Evolutionary conservation across 257 asterid species (phyloP).

Genomic region (Pogostemon cablin): DNA sequence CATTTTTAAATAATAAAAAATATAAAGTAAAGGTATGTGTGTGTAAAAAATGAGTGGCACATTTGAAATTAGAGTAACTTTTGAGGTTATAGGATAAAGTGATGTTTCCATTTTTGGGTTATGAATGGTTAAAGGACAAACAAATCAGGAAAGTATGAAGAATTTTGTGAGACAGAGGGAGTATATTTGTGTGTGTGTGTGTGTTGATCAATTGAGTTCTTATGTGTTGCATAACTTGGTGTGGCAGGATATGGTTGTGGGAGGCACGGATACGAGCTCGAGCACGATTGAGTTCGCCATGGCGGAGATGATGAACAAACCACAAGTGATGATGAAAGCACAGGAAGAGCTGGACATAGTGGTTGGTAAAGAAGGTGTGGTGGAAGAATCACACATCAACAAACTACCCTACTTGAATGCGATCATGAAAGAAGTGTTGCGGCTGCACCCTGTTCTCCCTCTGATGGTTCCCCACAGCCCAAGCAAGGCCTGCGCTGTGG

Average conservation of each 20-base stretch:
- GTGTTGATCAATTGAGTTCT: too few relatives aligned
- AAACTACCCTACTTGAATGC: slow-evolving; percentile 58
- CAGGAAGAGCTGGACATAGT: slow-evolving; percentile 55
- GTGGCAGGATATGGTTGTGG: slow-evolving; percentile 68
- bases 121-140: too few relatives aligned
- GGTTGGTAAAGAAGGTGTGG: slow-evolving; percentile 43
- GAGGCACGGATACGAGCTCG: slow-evolving; percentile 69
- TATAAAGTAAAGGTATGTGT: too few relatives aligned
- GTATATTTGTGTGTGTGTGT: too few relatives aligned
- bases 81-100: too few relatives aligned
- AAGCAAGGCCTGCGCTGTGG: slow-evolving; percentile 47
- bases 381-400: slow-evolving; percentile 58
- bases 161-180: too few relatives aligned
- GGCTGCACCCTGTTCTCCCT: slow-evolving; percentile 69
- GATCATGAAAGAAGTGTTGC: slow-evolving; percentile 56
- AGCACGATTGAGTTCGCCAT: slow-evolving; percentile 59
- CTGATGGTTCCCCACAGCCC: slow-evolving; percentile 76
- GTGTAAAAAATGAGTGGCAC: too few relatives aligned
- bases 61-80: too few relatives aligned
- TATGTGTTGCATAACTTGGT: too few relatives aligned
- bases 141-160: too few relatives aligned
- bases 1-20: too few relatives aligned
- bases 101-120: too few relatives aligned
- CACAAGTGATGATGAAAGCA: slow-evolving; percentile 45
- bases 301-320: slow-evolving; percentile 63